Percentiles rank a stretch among this genome's conserved stretches.
Evolutionary conservation across 768 basidiomycete genomes (phyloP).

Genomic region (Roridomyces roridus): DNA sequence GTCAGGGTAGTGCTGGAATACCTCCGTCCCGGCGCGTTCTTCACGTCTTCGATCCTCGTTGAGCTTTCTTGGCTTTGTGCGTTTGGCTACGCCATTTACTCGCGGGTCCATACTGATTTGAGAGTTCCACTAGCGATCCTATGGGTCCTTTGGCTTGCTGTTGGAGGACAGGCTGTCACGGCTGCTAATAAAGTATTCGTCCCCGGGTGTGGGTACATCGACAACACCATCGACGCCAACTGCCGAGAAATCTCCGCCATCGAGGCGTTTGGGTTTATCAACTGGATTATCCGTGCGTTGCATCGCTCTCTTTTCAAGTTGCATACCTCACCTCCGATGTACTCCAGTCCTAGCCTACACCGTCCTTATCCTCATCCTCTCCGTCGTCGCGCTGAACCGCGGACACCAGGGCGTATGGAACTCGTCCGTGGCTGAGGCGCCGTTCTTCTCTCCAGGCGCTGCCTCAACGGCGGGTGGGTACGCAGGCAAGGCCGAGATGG

Average conservation of each 20-base stretch:
- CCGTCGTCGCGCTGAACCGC: slow-evolving; percentile 8
- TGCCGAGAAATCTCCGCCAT: neutral
- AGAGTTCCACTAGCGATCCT: neutral
- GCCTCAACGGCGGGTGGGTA: neutral
- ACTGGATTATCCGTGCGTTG: slow-evolving; percentile 6
- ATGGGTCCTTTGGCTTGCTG: slow-evolving; percentile 1
- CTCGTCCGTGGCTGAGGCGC: slow-evolving; percentile 16
- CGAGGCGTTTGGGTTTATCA: slow-evolving; percentile 1
- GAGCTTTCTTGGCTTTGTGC: neutral
- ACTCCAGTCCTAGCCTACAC: neutral
- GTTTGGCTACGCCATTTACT: neutral
- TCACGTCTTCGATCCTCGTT: slow-evolving; percentile 1
- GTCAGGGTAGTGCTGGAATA: neutral
- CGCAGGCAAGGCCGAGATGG: neutral
- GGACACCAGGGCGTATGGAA: slow-evolving; percentile 20
- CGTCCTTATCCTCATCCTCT: slow-evolving; percentile 20
- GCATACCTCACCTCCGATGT: no score
- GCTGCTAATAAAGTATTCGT: neutral
- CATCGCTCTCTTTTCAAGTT: no score
- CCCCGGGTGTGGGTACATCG: neutral
- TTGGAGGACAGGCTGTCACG: neutral
- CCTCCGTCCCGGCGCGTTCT: neutral
- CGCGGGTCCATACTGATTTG: neutral
- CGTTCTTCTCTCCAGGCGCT: slow-evolving; percentile 21
- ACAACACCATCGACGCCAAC: neutral